phyloP scores from a whole-genome alignment of 1,284 basidiomycete genomes.

The Sporisorium iseilematis-ciliati region DNA sequence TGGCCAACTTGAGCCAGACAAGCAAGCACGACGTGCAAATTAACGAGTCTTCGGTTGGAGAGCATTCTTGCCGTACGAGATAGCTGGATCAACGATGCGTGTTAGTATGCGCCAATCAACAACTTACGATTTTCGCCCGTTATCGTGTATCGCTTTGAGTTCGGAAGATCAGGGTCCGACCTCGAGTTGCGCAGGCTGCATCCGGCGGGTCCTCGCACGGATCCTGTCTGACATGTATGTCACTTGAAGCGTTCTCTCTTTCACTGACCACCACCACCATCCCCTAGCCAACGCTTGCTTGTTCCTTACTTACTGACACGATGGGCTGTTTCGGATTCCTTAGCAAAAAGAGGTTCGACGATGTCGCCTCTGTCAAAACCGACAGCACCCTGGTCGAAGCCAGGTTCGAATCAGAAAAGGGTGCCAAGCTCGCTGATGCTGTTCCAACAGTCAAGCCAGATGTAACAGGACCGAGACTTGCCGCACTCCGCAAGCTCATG shows the following conservation, averaged over 20 bases:
- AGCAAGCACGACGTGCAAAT: no score
- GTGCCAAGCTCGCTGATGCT: conserved; percentile 12
- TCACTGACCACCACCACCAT: background rate
- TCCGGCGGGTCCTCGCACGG: conserved; percentile 1
- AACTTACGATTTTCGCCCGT: no score
- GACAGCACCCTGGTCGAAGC: conserved; percentile 42
- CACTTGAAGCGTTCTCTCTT: background rate
- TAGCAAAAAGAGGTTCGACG: conserved; percentile 20
- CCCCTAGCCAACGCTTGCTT: background rate
- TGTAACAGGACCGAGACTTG: conserved; percentile 72
- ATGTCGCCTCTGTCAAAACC: conserved; percentile 37
- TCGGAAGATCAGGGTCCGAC: conserved; percentile 17
- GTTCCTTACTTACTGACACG: background rate
- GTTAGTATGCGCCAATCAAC: background rate
- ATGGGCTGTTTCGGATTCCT: conserved; percentile 52
- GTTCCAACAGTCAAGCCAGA: conserved; percentile 24
- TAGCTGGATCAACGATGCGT: no score
- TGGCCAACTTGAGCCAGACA: no score
- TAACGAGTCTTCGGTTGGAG: no score
- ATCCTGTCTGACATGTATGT: conserved; percentile 1
- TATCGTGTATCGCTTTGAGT: no score
- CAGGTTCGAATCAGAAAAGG: conserved; percentile 18
- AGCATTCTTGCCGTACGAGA: no score
- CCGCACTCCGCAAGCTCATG: conserved; percentile 71
- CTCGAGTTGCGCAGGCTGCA: background rate